Percentiles rank a stretch among this genome's conserved stretches.
Conservation (phyloP, 2,329 filamentous ascomycete species). For the Penicillium sp. region DNA sequence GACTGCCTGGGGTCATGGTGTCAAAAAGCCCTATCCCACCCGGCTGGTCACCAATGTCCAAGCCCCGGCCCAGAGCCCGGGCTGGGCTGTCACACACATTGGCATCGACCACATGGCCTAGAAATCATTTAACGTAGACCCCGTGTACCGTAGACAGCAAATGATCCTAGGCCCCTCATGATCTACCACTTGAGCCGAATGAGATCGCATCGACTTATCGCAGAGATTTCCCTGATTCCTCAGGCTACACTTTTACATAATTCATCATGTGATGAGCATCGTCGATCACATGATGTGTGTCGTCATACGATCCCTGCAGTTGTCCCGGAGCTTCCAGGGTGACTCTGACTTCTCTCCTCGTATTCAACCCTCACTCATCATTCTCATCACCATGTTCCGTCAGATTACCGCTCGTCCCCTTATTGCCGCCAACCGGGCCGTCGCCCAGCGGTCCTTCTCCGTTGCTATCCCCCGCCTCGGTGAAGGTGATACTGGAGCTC, state of each 20-base stretch:
- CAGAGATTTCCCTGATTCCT: slow-evolving; percentile 18
- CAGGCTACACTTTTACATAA: slow-evolving; percentile 5
- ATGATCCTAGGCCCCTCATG: slow-evolving; percentile 8
- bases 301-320: slow-evolving; percentile 14
- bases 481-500: slow-evolving; percentile 66
- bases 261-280: no score
- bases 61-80: background rate
- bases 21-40: slow-evolving; percentile 6
- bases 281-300: slow-evolving; percentile 18
- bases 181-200: slow-evolving; percentile 21
- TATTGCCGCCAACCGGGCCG: slow-evolving; percentile 53
- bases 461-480: slow-evolving; percentile 62
- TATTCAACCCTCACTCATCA: background rate
- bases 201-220: slow-evolving; percentile 24
- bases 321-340: slow-evolving; percentile 3
- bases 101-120: background rate
- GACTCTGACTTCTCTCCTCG: background rate
- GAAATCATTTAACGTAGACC: background rate
- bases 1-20: background rate
- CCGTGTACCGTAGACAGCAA: background rate
- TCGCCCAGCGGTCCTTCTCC: slow-evolving; percentile 59
- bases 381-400: slow-evolving; percentile 61
- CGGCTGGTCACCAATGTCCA: background rate
- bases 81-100: background rate
- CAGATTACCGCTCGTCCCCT: slow-evolving; percentile 58